Percentiles rank a stretch among this genome's conserved stretches.
Conservation (phyloP, 129 eudicot genomes). For the Cynara cardunculus region DNA sequence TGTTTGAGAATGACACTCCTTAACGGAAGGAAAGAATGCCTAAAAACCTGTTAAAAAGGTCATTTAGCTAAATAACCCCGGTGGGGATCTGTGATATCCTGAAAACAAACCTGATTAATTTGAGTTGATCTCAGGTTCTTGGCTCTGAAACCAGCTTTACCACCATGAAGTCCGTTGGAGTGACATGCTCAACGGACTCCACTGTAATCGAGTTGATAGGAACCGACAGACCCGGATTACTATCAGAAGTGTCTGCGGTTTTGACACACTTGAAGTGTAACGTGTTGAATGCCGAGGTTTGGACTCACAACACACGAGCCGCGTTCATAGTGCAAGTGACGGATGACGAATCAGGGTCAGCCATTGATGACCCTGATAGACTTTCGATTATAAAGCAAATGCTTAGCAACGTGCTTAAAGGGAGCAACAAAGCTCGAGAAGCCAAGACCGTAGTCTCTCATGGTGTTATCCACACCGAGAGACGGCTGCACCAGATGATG, state of each 20-base stretch:
- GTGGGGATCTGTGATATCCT: too few species aligned
- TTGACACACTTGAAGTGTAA: conserved; percentile 86
- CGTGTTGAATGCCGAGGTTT: conserved; percentile 86
- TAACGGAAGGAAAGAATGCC: background rate
- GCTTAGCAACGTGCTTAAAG: conserved; percentile 69
- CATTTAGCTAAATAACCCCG: background rate
- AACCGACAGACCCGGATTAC: conserved; percentile 83
- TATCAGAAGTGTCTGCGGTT: conserved; percentile 90
- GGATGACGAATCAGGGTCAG: conserved; percentile 56
- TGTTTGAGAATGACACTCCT: background rate
- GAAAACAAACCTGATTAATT: background rate
- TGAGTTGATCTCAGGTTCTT: conserved; percentile 51
- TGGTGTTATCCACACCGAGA: conserved; percentile 64
- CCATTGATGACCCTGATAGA: conserved; percentile 59
- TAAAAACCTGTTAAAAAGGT: background rate
- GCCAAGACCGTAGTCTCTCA: conserved; percentile 72
- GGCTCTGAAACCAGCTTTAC: conserved; percentile 77
- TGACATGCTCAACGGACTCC: conserved; percentile 52
- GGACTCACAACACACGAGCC: conserved; percentile 98
- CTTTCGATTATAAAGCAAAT: conserved; percentile 62
- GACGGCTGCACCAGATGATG: conserved; percentile 98
- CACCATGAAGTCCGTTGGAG: conserved; percentile 66
- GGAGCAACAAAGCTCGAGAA: conserved; percentile 65
- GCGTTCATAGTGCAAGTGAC: conserved; percentile 90
- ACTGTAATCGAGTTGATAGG: conserved; percentile 81